phyloP scores from a whole-genome alignment of 176 grass and related monocot genomes.

The Thalia dealbata region DNA sequence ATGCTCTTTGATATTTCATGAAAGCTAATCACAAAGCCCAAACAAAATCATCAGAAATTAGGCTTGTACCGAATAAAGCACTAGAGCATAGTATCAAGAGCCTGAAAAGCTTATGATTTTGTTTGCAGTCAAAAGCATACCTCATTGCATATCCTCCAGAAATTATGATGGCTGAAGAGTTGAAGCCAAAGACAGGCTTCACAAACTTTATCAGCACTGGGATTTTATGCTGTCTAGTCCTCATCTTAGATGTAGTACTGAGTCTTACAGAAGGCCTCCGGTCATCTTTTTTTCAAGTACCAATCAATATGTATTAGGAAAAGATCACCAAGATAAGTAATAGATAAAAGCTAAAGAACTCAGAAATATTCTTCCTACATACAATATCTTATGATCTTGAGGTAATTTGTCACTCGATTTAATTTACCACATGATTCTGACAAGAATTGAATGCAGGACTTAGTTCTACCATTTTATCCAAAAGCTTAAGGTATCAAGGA shows the following conservation, averaged over 20 bases:
- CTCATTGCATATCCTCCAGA: constrained; percentile 53
- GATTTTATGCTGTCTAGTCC: constrained; percentile 57
- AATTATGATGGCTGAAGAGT: constrained; percentile 54
- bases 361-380: background rate
- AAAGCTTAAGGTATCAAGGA: too few relatives aligned
- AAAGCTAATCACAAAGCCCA: constrained; percentile 42
- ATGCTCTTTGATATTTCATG: constrained; percentile 76
- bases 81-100: background rate
- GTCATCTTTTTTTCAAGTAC: constrained; percentile 35
- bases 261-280: constrained; percentile 63
- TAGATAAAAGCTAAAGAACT: background rate
- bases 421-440: too few relatives aligned
- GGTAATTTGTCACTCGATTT: too few relatives aligned
- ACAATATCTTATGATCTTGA: too few relatives aligned
- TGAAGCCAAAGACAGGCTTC: constrained; percentile 91
- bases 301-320: background rate
- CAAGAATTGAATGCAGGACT: too few relatives aligned
- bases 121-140: constrained; percentile 16
- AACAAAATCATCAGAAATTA: background rate
- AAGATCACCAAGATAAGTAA: background rate
- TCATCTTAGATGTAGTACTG: constrained; percentile 35
- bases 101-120: background rate
- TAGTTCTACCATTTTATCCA: too few relatives aligned
- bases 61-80: too few relatives aligned
- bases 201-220: constrained; percentile 66